A percentile compares a stretch with the other conserved stretches of the same genome.
Evolutionary conservation across 1,284 basidiomycete genomes (phyloP).

Genomic region (Volvariella volvacea): DNA sequence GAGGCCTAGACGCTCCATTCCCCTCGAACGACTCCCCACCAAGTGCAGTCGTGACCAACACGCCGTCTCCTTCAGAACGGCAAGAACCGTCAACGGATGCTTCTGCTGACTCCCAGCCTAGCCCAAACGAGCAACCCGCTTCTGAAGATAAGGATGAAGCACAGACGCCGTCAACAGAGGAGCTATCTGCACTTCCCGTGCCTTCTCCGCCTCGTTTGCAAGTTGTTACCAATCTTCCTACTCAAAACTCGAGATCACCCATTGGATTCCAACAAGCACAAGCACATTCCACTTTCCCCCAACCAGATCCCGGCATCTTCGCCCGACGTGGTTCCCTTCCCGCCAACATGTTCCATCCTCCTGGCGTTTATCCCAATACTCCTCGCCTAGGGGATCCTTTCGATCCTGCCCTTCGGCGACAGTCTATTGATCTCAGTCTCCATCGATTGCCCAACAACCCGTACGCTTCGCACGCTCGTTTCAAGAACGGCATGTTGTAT

Average conservation of each 20-base stretch:
- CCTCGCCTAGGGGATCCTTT: conserved; percentile 28
- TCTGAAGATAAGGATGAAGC: not conserved
- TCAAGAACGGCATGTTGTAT: conserved; percentile 45
- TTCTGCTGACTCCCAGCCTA: not conserved
- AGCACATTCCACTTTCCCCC: conserved; percentile 1
- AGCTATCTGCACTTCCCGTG: conserved; percentile 17
- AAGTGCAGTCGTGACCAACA: not conserved
- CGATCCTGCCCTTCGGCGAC: conserved; percentile 40
- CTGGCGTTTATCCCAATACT: conserved; percentile 11
- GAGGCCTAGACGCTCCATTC: no score
- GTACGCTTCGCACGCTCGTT: conserved; percentile 50
- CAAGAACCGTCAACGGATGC: not conserved
- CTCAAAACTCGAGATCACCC: conserved; percentile 15
- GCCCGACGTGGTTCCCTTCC: conserved; percentile 47
- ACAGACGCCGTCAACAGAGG: conserved; percentile 9
- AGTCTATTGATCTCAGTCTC: conserved; percentile 55
- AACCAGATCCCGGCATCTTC: conserved; percentile 3
- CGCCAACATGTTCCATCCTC: conserved; percentile 28
- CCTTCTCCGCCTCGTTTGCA: conserved; percentile 33
- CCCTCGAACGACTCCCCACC: no score
- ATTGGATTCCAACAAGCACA: conserved; percentile 1
- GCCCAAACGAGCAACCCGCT: not conserved
- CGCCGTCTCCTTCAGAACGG: not conserved
- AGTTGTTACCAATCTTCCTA: conserved; percentile 28
- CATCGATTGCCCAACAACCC: conserved; percentile 57